phyloP scores from a whole-genome alignment of 169 alveolate species.

The Amoebophrya sp. region DNA sequence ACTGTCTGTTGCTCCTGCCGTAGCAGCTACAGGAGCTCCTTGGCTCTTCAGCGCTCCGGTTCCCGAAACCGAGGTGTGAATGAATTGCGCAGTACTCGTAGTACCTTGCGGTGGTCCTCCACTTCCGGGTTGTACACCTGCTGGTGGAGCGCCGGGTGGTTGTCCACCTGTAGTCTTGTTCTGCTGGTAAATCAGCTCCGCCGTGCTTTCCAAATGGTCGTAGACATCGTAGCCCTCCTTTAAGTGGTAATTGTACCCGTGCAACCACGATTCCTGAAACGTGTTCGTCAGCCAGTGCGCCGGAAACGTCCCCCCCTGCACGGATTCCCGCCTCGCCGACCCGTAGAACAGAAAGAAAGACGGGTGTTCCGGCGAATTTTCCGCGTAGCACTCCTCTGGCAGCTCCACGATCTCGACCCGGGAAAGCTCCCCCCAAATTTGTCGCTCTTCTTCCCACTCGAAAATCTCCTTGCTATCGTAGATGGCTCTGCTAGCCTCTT shows the following conservation, averaged over 20 bases:
- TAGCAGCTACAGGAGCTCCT: too few species aligned
- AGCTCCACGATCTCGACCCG: conserved; percentile 1
- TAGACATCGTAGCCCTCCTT: conserved; percentile 11
- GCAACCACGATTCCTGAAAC: neutral
- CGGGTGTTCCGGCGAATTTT: neutral
- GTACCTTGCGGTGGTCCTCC: too few species aligned
- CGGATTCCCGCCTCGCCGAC: neutral
- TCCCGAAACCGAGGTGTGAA: neutral
- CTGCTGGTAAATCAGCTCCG: neutral
- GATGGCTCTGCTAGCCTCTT: too few species aligned
- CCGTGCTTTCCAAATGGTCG: neutral
- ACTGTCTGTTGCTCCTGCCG: neutral
- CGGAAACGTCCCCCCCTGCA: neutral
- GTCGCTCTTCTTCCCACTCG: too few species aligned
- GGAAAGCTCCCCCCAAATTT: too few species aligned
- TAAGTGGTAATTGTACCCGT: neutral
- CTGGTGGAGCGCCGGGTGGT: too few species aligned
- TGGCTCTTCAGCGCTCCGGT: too few species aligned
- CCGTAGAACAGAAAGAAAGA: conserved; percentile 5
- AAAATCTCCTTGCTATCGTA: too few species aligned
- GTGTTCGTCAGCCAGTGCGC: neutral
- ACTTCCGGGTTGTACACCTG: too few species aligned
- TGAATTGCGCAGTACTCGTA: too few species aligned
- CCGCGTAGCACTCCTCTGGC: conserved; percentile 3
- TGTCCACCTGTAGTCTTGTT: too few species aligned